Percentiles rank a stretch among this genome's conserved stretches.
Conservation (phyloP, 1,139 yeast genomes). For the Arxiozyma slooffiae region DNA sequence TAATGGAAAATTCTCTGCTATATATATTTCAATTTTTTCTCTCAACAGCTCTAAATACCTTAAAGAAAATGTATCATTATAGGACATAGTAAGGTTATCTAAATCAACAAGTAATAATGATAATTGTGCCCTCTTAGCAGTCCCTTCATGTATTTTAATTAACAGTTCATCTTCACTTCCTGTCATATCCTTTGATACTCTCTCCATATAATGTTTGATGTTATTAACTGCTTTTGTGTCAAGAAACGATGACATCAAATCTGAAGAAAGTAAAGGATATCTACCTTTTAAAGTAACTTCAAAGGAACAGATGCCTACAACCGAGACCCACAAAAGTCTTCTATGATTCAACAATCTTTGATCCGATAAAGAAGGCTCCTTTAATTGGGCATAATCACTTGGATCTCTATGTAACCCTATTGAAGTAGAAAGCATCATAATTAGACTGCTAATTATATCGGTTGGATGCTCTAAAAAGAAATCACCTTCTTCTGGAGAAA, state of each 20-base stretch:
- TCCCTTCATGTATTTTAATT: conserved; percentile 15
- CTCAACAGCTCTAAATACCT: conserved; percentile 15
- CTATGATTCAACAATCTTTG: conserved; percentile 23
- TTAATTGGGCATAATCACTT: conserved; percentile 22
- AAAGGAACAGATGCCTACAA: conserved; percentile 18
- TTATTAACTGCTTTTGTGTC: conserved; percentile 15
- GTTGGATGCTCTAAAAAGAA: conserved; percentile 29
- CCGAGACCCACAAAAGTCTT: conserved; percentile 24
- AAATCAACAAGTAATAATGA: conserved; percentile 23
- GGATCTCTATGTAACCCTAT: conserved; percentile 31
- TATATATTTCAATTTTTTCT: conserved; percentile 13
- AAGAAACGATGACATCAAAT: conserved; percentile 15
- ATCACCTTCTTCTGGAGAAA: conserved; percentile 31
- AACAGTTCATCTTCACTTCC: conserved; percentile 5
- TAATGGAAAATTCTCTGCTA: conserved; percentile 14
- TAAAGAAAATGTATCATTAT: conserved; percentile 17
- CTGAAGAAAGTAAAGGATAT: conserved; percentile 15
- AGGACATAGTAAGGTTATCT: conserved; percentile 21
- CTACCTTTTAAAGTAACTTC: conserved; percentile 27
- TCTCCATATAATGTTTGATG: conserved; percentile 15
- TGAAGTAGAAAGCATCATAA: conserved; percentile 24
- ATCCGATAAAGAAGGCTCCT: conserved; percentile 14
- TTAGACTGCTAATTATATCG: conserved; percentile 24
- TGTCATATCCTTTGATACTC: conserved; percentile 18
- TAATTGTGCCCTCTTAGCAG: conserved; percentile 21